Base-by-base conservation (phyloP, 169 alveolate genomes). In the Plasmodium adleri region DNA sequence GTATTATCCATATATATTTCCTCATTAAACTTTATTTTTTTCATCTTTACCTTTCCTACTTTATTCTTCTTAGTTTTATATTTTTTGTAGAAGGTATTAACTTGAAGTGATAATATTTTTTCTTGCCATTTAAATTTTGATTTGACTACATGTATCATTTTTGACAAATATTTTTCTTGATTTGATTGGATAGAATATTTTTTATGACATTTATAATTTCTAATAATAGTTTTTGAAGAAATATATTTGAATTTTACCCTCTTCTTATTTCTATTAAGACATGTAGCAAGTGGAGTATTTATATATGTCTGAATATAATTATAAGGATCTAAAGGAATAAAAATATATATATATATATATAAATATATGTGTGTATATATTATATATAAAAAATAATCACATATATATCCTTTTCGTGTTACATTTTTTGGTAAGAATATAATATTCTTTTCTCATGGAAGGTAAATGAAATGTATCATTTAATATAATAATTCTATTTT, bases 391-490 rank as follows among this genome's bases (percentile, higher is more conserved):
- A 9, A 52, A 52, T 10, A 12, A 10, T 3, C 2, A 56, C 6
- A 56, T 56, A 9, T 5, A 22, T 56, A 12, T 13, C 6, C 4
- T 56, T 56, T 13, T 4, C 20, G 24, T 56, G 9, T 13, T 83
- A 83, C 91, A 83, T 63, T 32, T 67, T 63, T 73, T 83, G n/a
- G 86, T 26, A 3, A 83, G 32, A 8, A 68, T 15, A 72, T 56
- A 83, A 62, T 68, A 83, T 32, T 83, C 32, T 26, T 83, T 83
- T 63, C 91, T 39, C 91, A 83, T 83, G 1, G 91, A 83, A n/a
- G 91, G 91, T 3, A 83, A 50, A 28, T 83, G 91, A 60, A 83
- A 83, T 13, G 91, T 83, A 8, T 83, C 91, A 49, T 83, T 83
- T 45, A 83, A 59, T 26, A 83, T 70, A n/a, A 78, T 26, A 20